phyloP scores from a whole-genome alignment of 2,329 filamentous ascomycete species.

The Diaporthe sp. region DNA sequence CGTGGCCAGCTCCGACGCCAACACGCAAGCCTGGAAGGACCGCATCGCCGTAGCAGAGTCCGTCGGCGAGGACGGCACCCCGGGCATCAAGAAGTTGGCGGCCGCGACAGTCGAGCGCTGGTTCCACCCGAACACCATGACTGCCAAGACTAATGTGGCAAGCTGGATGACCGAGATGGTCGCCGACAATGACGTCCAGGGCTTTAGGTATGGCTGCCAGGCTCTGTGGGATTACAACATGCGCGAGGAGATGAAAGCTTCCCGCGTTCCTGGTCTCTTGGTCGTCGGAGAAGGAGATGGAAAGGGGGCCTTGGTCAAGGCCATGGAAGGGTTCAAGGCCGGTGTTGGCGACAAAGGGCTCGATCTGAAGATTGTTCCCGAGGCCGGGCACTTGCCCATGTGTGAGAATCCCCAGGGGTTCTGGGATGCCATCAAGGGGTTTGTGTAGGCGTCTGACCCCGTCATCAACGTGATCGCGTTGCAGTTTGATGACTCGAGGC shows the following conservation, averaged over 20 bases:
- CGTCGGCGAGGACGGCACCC: constrained; percentile 59
- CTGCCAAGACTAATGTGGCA: constrained; percentile 60
- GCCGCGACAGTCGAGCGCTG: constrained; percentile 80
- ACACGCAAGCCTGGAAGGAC: constrained; percentile 84
- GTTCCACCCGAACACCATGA: constrained; percentile 75
- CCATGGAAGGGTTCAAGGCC: constrained; percentile 81
- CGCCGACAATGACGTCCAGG: constrained; percentile 75
- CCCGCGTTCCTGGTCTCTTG: constrained; percentile 73
- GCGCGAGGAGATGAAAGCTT: constrained; percentile 65
- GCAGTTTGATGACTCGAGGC: not conserved
- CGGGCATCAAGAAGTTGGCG: constrained; percentile 76
- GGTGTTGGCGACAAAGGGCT: constrained; percentile 67
- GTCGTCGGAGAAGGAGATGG: constrained; percentile 82
- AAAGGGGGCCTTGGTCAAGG: constrained; percentile 77
- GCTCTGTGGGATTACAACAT: constrained; percentile 82
- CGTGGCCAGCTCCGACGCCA: constrained; percentile 77
- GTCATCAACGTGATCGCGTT: no score
- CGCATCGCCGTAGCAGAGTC: constrained; percentile 77
- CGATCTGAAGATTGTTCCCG: constrained; percentile 74
- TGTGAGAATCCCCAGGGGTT: constrained; percentile 80
- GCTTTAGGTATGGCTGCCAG: constrained; percentile 76
- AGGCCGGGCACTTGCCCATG: constrained; percentile 88
- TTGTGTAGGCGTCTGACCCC: constrained; percentile 57
- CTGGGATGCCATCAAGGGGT: constrained; percentile 71
- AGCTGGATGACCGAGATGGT: constrained; percentile 78